These are phyloP conservation scores for Fraxinus albicans DNA, from an alignment of 305 asterid species.

Conservation along the genomic window DNA sequence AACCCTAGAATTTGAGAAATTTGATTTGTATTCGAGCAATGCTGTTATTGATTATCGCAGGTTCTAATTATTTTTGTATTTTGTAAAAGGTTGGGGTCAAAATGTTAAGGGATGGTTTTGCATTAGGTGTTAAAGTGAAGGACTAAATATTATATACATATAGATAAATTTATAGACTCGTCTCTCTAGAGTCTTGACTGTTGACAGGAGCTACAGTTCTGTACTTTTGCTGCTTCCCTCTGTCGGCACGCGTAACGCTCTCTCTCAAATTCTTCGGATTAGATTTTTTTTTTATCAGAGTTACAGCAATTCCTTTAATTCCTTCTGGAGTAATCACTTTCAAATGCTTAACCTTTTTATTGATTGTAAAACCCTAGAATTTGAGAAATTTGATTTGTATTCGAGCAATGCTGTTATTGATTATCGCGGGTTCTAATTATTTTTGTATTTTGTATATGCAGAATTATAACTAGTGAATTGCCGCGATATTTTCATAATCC, in stretches of 20 bases:
- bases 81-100: not conserved
- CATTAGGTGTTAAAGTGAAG: not conserved
- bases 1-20: too few species aligned
- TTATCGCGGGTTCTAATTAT: not conserved
- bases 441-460: not conserved
- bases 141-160: not conserved
- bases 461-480: not conserved
- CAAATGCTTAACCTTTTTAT: not conserved
- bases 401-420: not conserved
- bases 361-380: not conserved
- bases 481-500: not conserved
- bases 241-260: not conserved
- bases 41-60: too few species aligned
- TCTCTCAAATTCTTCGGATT: not conserved
- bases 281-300: not conserved
- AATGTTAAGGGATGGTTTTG: not conserved
- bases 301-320: not conserved
- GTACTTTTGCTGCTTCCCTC: not conserved
- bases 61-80: too few species aligned
- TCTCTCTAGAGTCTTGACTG: not conserved
- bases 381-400: not conserved
- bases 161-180: not conserved
- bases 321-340: not conserved
- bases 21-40: too few species aligned
- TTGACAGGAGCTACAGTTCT: not conserved